Base-by-base conservation (phyloP, 345 rosid species). In the Eucalyptus regnans region DNA sequence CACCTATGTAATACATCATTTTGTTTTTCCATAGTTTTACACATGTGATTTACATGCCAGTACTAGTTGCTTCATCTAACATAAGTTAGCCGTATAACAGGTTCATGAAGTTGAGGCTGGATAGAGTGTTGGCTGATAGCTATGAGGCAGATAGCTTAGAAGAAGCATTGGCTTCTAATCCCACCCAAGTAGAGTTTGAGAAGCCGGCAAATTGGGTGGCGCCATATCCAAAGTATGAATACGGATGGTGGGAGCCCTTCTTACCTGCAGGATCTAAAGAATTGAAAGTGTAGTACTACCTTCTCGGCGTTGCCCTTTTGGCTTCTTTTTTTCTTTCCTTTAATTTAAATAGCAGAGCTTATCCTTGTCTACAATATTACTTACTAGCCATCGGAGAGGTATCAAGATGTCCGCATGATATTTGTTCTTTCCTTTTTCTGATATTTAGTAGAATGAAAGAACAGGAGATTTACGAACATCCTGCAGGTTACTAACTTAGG, bases 51-150 rank as follows among this genome's bases (percentile, higher is more conserved):
- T 76, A 41, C 83, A 76, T 76, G 29, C 48, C 48, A 41, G 29
- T 20, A 37, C 27, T 41, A 20, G 48, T 76, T 76, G 29, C 83
- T 76, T 76, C 83, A 41, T 76, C 83, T 76, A 20, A 41, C 48
- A 41, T 76, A 20, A 76, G 20, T 62, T 62, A 62, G 33, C 29
- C 5, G 7, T 11, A 76, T 20, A 49, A 90, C 95, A 97, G 99
- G 95, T 97, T 94, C 91, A 97, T 97, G 99, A 97, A 97, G 91
- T 92, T 97, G 88, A 96, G 99, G 91, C 88, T 97, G 94, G 99
- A 97, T 92, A 94, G 99, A 86, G 99, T 97, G 92, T 93, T 97
- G 44, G 91, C 93, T n/a, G 97, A 93, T 43, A 94, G 93, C 89
- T 96, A 90, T 86, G 97, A 96, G 93, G 96, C 98, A 84, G 94